Percentiles rank a stretch among this genome's conserved stretches.
These are phyloP conservation scores for Russula lepida DNA, from an alignment of 768 basidiomycete genomes.

Conservation along the genomic window DNA sequence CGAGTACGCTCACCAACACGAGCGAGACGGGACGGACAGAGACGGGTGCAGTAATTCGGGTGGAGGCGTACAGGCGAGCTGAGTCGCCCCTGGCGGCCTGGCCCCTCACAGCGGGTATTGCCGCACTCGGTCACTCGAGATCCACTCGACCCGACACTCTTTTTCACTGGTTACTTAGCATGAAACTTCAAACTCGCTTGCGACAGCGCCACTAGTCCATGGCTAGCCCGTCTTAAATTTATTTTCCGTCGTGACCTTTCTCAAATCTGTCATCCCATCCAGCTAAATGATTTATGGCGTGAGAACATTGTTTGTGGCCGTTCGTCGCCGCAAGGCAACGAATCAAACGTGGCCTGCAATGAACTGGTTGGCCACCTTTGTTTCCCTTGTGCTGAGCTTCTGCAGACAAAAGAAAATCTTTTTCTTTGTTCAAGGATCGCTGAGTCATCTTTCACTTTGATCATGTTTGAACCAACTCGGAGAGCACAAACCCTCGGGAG, in stretches of 20 bases:
- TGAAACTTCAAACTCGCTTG: conserved; percentile 14
- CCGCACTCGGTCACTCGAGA: conserved; percentile 5
- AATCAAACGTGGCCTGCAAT: not conserved
- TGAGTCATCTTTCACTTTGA: conserved; percentile 15
- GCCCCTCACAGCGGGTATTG: not conserved
- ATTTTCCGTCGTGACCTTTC: not conserved
- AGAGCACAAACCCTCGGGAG: conserved; percentile 7
- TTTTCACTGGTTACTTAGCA: conserved; percentile 2
- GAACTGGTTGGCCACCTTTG: not conserved
- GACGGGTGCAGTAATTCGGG: not conserved
- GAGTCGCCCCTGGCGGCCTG: not conserved
- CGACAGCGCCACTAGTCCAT: conserved; percentile 5
- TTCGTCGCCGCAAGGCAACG: not conserved
- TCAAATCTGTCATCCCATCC: not conserved
- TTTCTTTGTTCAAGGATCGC: not conserved
- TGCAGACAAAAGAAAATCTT: not conserved
- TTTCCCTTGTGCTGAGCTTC: not conserved
- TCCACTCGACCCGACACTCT: no score
- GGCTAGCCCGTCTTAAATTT: not conserved
- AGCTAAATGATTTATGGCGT: not conserved
- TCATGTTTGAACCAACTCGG: conserved; percentile 19
- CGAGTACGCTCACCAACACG: not conserved
- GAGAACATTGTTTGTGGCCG: conserved; percentile 3
- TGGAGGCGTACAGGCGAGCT: not conserved
- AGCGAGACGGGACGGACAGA: not conserved